phyloP scores from a whole-genome alignment of 2,329 filamentous ascomycete genomes.

The Parascedosporium putredinis region DNA sequence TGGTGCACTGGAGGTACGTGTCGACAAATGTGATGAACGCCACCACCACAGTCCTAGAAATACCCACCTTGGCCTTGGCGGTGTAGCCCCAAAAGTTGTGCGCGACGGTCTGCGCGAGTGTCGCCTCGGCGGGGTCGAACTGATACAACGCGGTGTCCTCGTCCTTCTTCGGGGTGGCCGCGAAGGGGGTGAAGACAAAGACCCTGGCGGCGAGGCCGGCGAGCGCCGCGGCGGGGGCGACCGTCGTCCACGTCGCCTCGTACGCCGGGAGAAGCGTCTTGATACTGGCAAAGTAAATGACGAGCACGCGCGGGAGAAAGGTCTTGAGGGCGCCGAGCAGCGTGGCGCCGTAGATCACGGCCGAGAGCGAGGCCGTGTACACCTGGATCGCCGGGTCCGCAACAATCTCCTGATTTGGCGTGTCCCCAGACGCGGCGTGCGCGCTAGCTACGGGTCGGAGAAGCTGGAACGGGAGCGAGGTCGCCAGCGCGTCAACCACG shows the following conservation, averaged over 20 bases:
- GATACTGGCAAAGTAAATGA: conserved; percentile 64
- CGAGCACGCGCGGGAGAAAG: conserved; percentile 61
- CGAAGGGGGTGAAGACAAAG: conserved; percentile 67
- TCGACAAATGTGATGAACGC: conserved; percentile 45
- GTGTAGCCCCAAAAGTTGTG: conserved; percentile 65
- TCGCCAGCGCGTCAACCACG: conserved; percentile 56
- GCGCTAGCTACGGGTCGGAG: conserved; percentile 57
- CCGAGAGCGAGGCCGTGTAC: conserved; percentile 57
- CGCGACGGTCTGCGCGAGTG: conserved; percentile 57
- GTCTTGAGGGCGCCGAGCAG: conserved; percentile 60
- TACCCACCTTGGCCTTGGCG: conserved; percentile 49
- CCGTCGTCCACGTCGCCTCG: conserved; percentile 46
- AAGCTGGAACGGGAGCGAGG: conserved; percentile 63
- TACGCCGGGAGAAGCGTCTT: conserved; percentile 59
- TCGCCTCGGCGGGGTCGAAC: conserved; percentile 57
- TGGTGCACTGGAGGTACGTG: conserved; percentile 53
- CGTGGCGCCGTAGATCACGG: conserved; percentile 63
- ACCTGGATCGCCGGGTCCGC: conserved; percentile 50
- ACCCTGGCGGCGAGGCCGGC: conserved; percentile 61
- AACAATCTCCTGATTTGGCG: conserved; percentile 55
- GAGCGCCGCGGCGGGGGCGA: conserved; percentile 46
- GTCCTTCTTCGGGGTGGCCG: conserved; percentile 37
- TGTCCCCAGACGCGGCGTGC: conserved; percentile 44
- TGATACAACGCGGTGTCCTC: conserved; percentile 36
- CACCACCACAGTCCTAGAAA: conserved; percentile 52